Base-by-base conservation (phyloP, 805 yeast species). In the Candida sonorensis region DNA sequence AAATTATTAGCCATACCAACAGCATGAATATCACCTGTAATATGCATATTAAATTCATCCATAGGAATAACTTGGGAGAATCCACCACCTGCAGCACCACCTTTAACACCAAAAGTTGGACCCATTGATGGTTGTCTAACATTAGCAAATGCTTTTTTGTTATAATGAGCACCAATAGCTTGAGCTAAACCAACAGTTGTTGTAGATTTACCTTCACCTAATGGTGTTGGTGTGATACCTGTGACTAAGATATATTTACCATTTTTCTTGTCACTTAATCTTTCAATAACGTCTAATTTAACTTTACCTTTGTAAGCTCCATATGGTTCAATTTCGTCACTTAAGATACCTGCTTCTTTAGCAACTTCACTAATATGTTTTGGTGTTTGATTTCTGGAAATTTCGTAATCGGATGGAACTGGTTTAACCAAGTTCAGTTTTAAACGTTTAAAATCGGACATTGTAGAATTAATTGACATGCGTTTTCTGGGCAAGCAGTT, bases 31-130 rank as follows among this genome's bases (percentile, higher is more conserved):
- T 90, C 98, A 55, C 97, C 97, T 31, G 97, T 90, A 45, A 90
- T 69, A 58, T 90, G 97, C 84, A 92, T 76, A 66, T 92, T 90
- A 69, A 90, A 90, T 63, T 90, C 97, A 61, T 90, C 98, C 97
- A 90, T 90, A 32, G 97, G 97, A 48, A 90, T 88, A 28, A 90
- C 97, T 64, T 90, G 97, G 2, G 97, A 74, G 61, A 87, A 90
- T 29, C 97, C 97, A 55, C 97, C 98, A 49, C 98, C 98, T 13
- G 97, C 97, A 36, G 98, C 98, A 60, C 97, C 97, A 53, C 98
- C 98, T 65, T 90, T 90, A 50, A 90, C 87, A 59, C 98, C 98
- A 51, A 90, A 90, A 13, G 97, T 90, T 31, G 98, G 98, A 24
- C 97, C 97, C 96, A 90, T 86, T 8, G 94, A 82, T 18, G 97